phyloP scores from a whole-genome alignment of 2,329 filamentous ascomycete species.

The Trichoderma breve region DNA sequence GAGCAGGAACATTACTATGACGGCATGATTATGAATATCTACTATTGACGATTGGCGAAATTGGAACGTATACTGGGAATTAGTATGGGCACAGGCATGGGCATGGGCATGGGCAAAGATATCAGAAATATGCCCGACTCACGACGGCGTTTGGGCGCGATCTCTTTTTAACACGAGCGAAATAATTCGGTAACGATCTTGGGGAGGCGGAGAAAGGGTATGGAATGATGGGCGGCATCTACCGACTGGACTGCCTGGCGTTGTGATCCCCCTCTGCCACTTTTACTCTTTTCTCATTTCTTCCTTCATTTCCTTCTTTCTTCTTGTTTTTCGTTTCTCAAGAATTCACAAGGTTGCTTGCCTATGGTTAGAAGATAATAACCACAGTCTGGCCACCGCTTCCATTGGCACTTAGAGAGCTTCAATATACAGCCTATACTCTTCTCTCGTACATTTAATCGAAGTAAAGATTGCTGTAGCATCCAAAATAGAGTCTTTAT shows the following conservation, averaged over 20 bases:
- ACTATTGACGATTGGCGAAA: background rate
- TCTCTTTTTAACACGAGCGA: background rate
- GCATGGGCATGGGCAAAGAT: background rate
- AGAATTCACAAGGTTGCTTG: background rate
- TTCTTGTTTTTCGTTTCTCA: background rate
- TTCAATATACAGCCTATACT: background rate
- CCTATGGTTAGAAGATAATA: background rate
- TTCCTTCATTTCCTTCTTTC: background rate
- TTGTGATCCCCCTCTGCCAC: background rate
- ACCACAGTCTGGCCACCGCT: background rate
- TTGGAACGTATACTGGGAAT: background rate
- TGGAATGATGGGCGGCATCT: background rate
- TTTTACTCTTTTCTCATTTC: background rate
- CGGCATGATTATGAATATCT: conserved; percentile 27
- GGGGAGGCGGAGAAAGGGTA: background rate
- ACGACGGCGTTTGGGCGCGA: conserved; percentile 3
- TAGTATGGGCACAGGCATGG: background rate
- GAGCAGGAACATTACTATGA: conserved; percentile 31
- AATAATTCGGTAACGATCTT: background rate
- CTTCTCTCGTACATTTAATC: background rate
- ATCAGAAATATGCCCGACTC: background rate
- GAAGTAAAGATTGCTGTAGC: background rate
- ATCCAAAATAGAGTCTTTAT: background rate
- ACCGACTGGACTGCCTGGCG: background rate
- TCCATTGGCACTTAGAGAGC: background rate